A percentile compares a stretch with the other conserved stretches of the same genome.
phyloP scores from a whole-genome alignment of 2,329 filamentous ascomycete species.

The Rhinocladiella similis region DNA sequence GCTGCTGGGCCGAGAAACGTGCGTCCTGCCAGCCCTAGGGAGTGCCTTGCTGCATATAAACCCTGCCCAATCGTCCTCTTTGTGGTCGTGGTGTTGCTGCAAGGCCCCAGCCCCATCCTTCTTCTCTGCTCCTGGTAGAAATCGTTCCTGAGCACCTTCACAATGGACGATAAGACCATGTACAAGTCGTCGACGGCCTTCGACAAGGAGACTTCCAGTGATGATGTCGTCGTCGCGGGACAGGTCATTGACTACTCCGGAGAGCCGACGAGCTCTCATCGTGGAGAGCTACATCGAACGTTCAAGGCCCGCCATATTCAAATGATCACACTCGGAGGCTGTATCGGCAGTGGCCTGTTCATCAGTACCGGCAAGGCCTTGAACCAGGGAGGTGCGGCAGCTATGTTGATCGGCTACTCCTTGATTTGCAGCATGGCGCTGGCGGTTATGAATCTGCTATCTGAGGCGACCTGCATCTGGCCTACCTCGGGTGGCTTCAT shows the following conservation, averaged over 20 bases:
- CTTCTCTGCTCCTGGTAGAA: no score
- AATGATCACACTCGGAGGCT: conserved; percentile 29
- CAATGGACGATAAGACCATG: conserved; percentile 2
- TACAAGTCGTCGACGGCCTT: background rate
- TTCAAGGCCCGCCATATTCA: conserved; percentile 23
- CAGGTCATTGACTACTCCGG: conserved; percentile 6
- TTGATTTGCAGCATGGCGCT: conserved; percentile 27
- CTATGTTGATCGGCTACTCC: conserved; percentile 37
- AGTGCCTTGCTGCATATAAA: no score
- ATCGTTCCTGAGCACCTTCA: background rate
- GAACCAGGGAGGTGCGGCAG: conserved; percentile 33
- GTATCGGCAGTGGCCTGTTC: conserved; percentile 38
- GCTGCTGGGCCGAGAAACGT: no score
- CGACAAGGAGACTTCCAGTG: conserved; percentile 2
- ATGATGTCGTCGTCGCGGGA: conserved; percentile 1
- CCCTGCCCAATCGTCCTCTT: no score
- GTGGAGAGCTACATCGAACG: conserved; percentile 2
- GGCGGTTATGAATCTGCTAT: conserved; percentile 7
- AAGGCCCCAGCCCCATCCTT: no score
- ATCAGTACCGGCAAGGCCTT: conserved; percentile 34
- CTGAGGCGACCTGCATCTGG: conserved; percentile 2
- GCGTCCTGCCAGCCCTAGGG: no score
- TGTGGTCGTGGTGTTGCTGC: no score
- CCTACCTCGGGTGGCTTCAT: conserved; percentile 26
- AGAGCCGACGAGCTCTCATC: background rate